Evolutionary conservation across 495 filamentous ascomycete genomes (phyloP).

Genomic region (Lasiosphaeris hirsuta): DNA sequence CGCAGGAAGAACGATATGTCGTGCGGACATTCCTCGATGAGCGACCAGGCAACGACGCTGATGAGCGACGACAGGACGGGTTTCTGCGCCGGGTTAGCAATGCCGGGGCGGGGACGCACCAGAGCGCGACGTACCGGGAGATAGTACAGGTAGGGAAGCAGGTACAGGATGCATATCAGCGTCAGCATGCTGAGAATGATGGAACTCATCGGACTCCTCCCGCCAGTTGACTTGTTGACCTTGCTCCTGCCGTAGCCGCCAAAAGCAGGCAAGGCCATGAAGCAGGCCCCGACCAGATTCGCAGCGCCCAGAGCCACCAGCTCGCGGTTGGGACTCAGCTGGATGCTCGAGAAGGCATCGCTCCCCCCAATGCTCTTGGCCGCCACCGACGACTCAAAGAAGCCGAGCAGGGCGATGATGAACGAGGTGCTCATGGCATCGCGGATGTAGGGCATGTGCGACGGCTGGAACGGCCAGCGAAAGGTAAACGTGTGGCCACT

Average conservation of each 20-base stretch:
- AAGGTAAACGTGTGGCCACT: slow-evolving; percentile 69
- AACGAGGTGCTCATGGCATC: slow-evolving; percentile 89
- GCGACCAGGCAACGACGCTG: slow-evolving; percentile 87
- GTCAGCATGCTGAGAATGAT: slow-evolving; percentile 81
- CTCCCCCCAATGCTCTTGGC: slow-evolving; percentile 77
- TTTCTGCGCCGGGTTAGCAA: slow-evolving; percentile 61
- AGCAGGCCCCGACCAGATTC: slow-evolving; percentile 86
- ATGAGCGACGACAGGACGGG: slow-evolving; percentile 91
- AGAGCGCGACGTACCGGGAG: slow-evolving; percentile 65
- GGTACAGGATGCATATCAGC: slow-evolving; percentile 69
- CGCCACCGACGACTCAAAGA: slow-evolving; percentile 98
- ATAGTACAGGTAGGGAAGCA: slow-evolving; percentile 91
- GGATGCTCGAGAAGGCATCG: slow-evolving; percentile 65
- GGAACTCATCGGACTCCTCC: slow-evolving; percentile 87
- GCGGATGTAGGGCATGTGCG: slow-evolving; percentile 75
- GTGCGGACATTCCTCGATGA: slow-evolving; percentile 92
- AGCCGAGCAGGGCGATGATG: slow-evolving; percentile 89
- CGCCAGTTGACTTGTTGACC: slow-evolving; percentile 87
- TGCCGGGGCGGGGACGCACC: neutral
- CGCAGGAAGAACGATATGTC: slow-evolving; percentile 86
- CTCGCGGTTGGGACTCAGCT: slow-evolving; percentile 87
- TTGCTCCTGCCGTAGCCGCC: slow-evolving; percentile 96
- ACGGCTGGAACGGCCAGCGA: slow-evolving; percentile 75
- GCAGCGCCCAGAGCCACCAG: slow-evolving; percentile 88
- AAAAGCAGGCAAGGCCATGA: slow-evolving; percentile 88